These are phyloP conservation scores for Mortierella hygrophila DNA, from an alignment of 192 early-diverging fungal species.

Conservation along the genomic window DNA sequence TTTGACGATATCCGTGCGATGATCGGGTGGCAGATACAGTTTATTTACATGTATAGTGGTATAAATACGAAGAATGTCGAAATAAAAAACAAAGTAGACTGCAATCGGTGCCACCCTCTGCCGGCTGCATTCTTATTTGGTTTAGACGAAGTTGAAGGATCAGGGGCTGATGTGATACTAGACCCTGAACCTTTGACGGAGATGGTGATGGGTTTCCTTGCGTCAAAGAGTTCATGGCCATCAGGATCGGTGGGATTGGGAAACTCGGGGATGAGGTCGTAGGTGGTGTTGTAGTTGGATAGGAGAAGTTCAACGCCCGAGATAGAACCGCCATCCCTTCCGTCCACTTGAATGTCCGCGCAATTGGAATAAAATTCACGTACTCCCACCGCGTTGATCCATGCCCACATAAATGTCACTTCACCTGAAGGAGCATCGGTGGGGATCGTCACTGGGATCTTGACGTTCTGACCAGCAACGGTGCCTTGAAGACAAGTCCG, in stretches of 20 bases:
- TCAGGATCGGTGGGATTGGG: conserved; percentile 44
- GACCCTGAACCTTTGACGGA: background rate
- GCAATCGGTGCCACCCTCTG: background rate
- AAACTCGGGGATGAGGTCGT: conserved; percentile 49
- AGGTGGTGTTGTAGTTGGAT: conserved; percentile 52
- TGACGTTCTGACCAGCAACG: background rate
- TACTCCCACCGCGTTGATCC: conserved; percentile 77
- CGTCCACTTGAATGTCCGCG: conserved; percentile 72
- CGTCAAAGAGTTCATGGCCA: conserved; percentile 1
- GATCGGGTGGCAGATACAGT: background rate
- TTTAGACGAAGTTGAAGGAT: background rate
- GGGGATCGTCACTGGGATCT: conserved; percentile 46
- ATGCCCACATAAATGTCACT: conserved; percentile 63
- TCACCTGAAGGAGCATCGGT: conserved; percentile 41
- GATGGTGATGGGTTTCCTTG: conserved; percentile 26
- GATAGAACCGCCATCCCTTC: conserved; percentile 50
- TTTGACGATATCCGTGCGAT: no score
- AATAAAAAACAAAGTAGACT: background rate
- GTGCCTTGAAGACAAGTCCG: conserved; percentile 51
- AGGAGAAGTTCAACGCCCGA: conserved; percentile 53
- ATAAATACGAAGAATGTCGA: background rate
- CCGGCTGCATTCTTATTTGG: background rate
- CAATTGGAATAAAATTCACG: conserved; percentile 83
- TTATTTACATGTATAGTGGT: background rate
- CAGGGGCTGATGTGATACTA: background rate